Evolutionary conservation across 331 rosid species (phyloP).

Genomic region (Pyracantha coccinea): DNA sequence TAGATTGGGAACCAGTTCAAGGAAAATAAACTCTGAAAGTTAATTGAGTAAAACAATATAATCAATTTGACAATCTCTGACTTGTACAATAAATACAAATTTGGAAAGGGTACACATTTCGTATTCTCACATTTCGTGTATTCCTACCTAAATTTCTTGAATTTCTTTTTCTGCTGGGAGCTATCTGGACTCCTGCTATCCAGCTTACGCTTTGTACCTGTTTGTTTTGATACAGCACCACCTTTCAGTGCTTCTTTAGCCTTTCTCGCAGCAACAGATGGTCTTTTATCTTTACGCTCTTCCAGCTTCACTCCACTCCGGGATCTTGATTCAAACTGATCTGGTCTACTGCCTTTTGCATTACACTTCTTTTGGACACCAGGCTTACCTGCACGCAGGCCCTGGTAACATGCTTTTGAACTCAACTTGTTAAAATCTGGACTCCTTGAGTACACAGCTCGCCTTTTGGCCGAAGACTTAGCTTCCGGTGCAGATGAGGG

Average conservation of each 20-base stretch:
- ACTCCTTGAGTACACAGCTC: conserved; percentile 4
- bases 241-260: conserved; percentile 29
- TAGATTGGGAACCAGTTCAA: neutral
- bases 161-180: conserved; percentile 39
- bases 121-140: neutral
- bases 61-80: neutral
- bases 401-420: conserved; percentile 49
- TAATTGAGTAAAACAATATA: neutral
- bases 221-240: conserved; percentile 36
- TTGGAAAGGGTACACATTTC: neutral
- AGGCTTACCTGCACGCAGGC: conserved; percentile 67
- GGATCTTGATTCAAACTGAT: conserved; percentile 3
- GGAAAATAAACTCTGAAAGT: neutral
- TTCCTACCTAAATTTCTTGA: conserved; percentile 44
- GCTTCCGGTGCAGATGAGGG: conserved; percentile 18
- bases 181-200: conserved; percentile 74
- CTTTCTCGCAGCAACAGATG: conserved; percentile 79
- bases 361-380: conserved; percentile 44
- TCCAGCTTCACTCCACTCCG: conserved; percentile 31
- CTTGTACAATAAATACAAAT: neutral
- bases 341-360: conserved; percentile 5
- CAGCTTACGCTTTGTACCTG: conserved; percentile 70
- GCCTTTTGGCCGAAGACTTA: conserved; percentile 44
- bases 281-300: conserved; percentile 53
- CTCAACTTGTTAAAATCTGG: conserved; percentile 24